phyloP scores from a whole-genome alignment of 78 protist genomes.

The Anaeramoeba flamelloides region DNA sequence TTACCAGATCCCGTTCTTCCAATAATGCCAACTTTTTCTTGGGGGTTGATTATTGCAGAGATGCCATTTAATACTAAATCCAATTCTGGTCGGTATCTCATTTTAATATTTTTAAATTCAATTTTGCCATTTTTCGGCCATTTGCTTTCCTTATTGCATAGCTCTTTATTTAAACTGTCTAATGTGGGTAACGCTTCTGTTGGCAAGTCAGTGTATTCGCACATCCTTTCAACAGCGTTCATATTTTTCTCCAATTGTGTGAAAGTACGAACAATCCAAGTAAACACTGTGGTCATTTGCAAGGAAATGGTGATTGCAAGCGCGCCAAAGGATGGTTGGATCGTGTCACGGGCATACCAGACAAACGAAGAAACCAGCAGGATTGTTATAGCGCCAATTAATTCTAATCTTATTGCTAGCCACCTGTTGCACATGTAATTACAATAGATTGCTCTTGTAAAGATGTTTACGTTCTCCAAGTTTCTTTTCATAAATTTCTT shows the following conservation, averaged over 20 bases:
- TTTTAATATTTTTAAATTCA: neutral
- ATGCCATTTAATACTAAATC: constrained; percentile 3
- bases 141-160: too few relatives aligned
- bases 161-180: too few relatives aligned
- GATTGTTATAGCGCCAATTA: neutral
- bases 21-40: too few relatives aligned
- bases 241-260: constrained; percentile 13
- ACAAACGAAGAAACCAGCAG: neutral
- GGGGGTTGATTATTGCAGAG: too few relatives aligned
- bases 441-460: neutral
- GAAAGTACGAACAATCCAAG: neutral
- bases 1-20: too few relatives aligned
- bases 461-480: neutral
- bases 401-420: neutral
- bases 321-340: too few relatives aligned
- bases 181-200: too few relatives aligned
- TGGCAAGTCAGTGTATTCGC: constrained; percentile 4
- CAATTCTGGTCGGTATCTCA: constrained; percentile 9
- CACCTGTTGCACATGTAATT: constrained; percentile 1
- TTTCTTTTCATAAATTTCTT: neutral
- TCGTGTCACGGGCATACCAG: neutral
- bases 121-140: too few relatives aligned
- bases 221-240: constrained; percentile 9
- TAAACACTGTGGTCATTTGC: too few relatives aligned
- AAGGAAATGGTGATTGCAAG: too few relatives aligned